Evolutionary conservation across 1,139 yeast genomes (phyloP).

Genomic region (Hansenula lynferdii): DNA sequence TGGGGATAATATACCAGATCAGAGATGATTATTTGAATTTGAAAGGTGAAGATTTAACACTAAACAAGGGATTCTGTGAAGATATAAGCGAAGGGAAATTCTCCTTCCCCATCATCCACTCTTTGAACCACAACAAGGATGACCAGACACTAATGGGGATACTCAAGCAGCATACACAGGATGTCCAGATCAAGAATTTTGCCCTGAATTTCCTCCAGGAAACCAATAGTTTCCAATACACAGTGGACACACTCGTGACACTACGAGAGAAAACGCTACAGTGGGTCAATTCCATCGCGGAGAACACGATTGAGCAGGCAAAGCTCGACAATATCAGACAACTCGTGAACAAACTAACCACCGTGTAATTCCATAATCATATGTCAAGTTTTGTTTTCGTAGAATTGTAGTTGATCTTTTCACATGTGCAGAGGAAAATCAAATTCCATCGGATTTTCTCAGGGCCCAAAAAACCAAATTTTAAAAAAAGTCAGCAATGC

Average conservation of each 20-base stretch:
- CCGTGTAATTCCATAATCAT: too few relatives aligned
- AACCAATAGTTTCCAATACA: slow-evolving; percentile 40
- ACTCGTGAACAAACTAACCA: neutral
- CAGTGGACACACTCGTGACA: slow-evolving; percentile 17
- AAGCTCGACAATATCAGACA: neutral
- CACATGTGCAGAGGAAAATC: too few relatives aligned
- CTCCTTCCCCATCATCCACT: slow-evolving; percentile 78
- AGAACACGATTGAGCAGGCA: neutral
- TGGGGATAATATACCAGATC: slow-evolving; percentile 80
- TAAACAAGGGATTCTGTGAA: slow-evolving; percentile 80
- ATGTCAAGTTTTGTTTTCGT: too few relatives aligned
- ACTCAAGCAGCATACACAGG: slow-evolving; percentile 34
- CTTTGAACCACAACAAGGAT: slow-evolving; percentile 33
- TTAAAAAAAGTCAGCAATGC: too few relatives aligned
- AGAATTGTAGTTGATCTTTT: too few relatives aligned
- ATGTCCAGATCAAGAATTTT: slow-evolving; percentile 37
- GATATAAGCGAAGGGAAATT: slow-evolving; percentile 88
- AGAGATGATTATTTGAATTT: slow-evolving; percentile 77
- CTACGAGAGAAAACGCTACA: slow-evolving; percentile 13
- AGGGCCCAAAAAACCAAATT: too few relatives aligned
- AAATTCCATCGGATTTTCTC: too few relatives aligned
- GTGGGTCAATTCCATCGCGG: slow-evolving; percentile 13
- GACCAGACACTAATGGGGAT: slow-evolving; percentile 35
- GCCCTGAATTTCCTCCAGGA: slow-evolving; percentile 43
- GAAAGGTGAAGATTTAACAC: slow-evolving; percentile 44